These are phyloP conservation scores for Anastatica hierochuntica DNA, from an alignment of 345 rosid genomes.

Conservation along the genomic window DNA sequence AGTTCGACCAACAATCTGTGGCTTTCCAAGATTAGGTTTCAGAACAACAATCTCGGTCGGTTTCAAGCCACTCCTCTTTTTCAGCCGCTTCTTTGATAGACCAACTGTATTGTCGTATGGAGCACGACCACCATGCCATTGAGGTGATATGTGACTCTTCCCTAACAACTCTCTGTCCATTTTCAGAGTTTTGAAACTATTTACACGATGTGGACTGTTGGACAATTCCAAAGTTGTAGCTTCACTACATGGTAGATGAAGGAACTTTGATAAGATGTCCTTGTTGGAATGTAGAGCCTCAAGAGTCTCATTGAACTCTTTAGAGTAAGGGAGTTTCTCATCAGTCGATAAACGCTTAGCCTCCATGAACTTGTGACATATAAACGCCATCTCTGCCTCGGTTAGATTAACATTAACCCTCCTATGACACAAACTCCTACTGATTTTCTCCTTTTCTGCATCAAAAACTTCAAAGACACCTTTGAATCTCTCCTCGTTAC, in stretches of 20 bases:
- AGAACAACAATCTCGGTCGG: constrained; percentile 82
- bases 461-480: constrained; percentile 94
- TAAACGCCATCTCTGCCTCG: constrained; percentile 66
- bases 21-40: constrained; percentile 65
- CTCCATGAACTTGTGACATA: constrained; percentile 61
- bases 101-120: constrained; percentile 8
- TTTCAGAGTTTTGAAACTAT: constrained; percentile 18
- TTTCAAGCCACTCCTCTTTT: constrained; percentile 26
- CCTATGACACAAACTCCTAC: constrained; percentile 23
- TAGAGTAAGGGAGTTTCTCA: constrained; percentile 61
- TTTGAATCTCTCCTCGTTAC: constrained; percentile 73
- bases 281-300: constrained; percentile 77
- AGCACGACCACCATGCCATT: constrained; percentile 22
- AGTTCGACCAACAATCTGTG: constrained; percentile 24
- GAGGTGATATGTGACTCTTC: constrained; percentile 19
- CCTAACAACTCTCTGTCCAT: constrained; percentile 30
- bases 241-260: constrained; percentile 54
- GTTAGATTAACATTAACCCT: constrained; percentile 32
- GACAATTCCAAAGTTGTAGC: constrained; percentile 28
- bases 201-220: constrained; percentile 12
- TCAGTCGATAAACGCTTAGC: constrained; percentile 70
- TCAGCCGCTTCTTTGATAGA: constrained; percentile 29
- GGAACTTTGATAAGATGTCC: constrained; percentile 60
- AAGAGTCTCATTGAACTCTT: constrained; percentile 63
- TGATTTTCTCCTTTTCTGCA: constrained; percentile 36